Evolutionary conservation across 2,329 filamentous ascomycete genomes (phyloP), one percentile per base, ranked within the genome.

Genomic region (Annulohypoxylon truncatum): DNA sequence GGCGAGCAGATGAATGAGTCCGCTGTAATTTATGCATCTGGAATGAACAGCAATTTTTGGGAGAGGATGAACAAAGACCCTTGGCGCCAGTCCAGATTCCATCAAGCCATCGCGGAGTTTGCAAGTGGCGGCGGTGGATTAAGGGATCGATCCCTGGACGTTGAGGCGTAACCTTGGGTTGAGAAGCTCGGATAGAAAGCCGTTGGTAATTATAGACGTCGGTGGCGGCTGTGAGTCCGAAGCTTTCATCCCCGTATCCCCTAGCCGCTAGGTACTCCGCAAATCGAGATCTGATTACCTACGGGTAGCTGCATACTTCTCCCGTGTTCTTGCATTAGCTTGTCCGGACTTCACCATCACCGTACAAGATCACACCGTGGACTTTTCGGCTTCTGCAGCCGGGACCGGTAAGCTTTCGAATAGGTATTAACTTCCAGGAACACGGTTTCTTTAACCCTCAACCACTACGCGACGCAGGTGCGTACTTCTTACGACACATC

Each of bases 391-490:
- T 38, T 22, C 44, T 2, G 24, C 20, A 28, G 10, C 13, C 8
- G 9, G 10, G 24, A 3, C 22, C 18, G 24, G 15, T 8, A 22
- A 12, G 12, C 46, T 24, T 3, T 12, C 26, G 1, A 48, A 48
- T 18, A n/a, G n/a, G n/a, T n/a, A 24, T 48, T 3, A 28, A 29
- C 13, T 48, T 44, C 7, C 15, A 40, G 12, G 15, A 74, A 48
- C 56, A 71, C 28, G 58, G 63, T 51, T 76, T 77, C 69, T 76
- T 74, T 59, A 28, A 68, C 2, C 71, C 72, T 1, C 74, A 76
- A 60, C 71, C 67, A 1, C 4, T 57, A 2, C 29, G 12, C 2
- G 61, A 69, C 28, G 72, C 61, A 1, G 66, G 60, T 1, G 67
- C 66, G 1, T 76, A 68, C 62, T 46, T 76, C 9, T 53, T 77